phyloP scores from a whole-genome alignment of 2,329 filamentous ascomycete species.

The Coniochaeta sp. region DNA sequence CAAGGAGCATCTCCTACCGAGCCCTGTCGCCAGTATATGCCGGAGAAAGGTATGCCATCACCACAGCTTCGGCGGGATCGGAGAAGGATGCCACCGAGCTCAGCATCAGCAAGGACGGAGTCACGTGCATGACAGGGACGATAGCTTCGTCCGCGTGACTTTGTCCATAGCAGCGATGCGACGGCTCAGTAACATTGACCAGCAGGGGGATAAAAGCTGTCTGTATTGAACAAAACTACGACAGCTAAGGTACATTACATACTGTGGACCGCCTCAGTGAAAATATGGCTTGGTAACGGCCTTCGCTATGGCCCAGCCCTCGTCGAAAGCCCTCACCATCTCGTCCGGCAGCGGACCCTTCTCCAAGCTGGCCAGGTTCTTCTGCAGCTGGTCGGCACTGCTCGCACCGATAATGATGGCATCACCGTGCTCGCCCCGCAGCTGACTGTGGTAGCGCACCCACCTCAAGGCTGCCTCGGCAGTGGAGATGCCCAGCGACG shows the following conservation, averaged over 20 bases:
- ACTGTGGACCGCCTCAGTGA: too few relatives aligned
- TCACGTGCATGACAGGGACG: constrained; percentile 27
- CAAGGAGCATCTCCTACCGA: constrained; percentile 52
- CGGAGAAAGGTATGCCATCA: constrained; percentile 56
- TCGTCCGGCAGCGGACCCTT: constrained; percentile 63
- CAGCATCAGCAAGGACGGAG: constrained; percentile 34
- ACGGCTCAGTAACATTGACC: too few relatives aligned
- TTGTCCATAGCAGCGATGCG: too few relatives aligned
- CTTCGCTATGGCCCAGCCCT: constrained; percentile 52
- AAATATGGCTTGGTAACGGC: background rate
- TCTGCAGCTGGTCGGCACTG: constrained; percentile 37
- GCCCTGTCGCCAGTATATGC: constrained; percentile 66
- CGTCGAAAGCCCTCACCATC: constrained; percentile 60
- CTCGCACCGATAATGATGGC: constrained; percentile 44
- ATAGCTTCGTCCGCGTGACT: constrained; percentile 11
- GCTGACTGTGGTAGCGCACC: constrained; percentile 54
- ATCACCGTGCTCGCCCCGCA: constrained; percentile 19
- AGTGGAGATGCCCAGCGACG: constrained; percentile 55
- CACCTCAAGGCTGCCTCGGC: constrained; percentile 62
- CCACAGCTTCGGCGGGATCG: constrained; percentile 35
- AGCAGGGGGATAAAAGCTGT: too few relatives aligned
- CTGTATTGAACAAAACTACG: too few relatives aligned
- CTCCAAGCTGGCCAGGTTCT: constrained; percentile 41
- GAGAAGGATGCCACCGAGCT: constrained; percentile 33
- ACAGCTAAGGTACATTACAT: too few relatives aligned